A percentile compares a stretch with the other conserved stretches of the same genome.
phyloP scores from a whole-genome alignment of 2,329 filamentous ascomycete genomes.

The Paraconiothyrium brasiliense region DNA sequence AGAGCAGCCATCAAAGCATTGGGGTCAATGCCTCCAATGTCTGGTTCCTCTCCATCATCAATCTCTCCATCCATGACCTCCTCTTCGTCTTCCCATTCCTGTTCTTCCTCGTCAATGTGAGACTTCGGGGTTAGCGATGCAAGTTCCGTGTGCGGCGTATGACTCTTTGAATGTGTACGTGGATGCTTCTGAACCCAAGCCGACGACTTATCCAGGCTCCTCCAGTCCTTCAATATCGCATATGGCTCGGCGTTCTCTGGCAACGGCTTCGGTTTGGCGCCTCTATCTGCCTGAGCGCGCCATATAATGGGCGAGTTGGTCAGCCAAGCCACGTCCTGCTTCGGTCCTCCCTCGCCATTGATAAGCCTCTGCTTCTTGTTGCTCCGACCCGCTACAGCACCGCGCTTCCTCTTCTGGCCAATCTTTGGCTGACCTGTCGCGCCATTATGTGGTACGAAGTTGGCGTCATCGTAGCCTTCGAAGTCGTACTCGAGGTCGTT shows the following conservation, averaged over 20 bases:
- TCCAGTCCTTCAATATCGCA: constrained; percentile 58
- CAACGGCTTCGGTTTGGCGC: constrained; percentile 34
- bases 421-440: constrained; percentile 28
- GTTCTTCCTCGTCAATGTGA: constrained; percentile 13
- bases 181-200: constrained; percentile 30
- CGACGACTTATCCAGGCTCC: constrained; percentile 45
- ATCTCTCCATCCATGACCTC: constrained; percentile 28
- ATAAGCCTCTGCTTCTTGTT: constrained; percentile 39
- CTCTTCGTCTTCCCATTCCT: constrained; percentile 18
- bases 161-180: background rate
- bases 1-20: constrained; percentile 50
- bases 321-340: constrained; percentile 21
- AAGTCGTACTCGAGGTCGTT: constrained; percentile 60
- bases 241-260: constrained; percentile 45
- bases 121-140: constrained; percentile 26
- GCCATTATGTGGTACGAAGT: constrained; percentile 34
- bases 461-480: constrained; percentile 57
- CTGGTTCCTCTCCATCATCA: constrained; percentile 26
- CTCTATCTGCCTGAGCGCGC: constrained; percentile 39
- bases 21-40: constrained; percentile 44
- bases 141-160: constrained; percentile 20
- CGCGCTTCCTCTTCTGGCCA: constrained; percentile 44
- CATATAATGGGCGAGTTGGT: constrained; percentile 46
- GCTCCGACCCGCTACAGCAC: constrained; percentile 21
- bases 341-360: constrained; percentile 10